phyloP scores from a whole-genome alignment of 2,329 filamentous ascomycete species.

The Nemania sp. region DNA sequence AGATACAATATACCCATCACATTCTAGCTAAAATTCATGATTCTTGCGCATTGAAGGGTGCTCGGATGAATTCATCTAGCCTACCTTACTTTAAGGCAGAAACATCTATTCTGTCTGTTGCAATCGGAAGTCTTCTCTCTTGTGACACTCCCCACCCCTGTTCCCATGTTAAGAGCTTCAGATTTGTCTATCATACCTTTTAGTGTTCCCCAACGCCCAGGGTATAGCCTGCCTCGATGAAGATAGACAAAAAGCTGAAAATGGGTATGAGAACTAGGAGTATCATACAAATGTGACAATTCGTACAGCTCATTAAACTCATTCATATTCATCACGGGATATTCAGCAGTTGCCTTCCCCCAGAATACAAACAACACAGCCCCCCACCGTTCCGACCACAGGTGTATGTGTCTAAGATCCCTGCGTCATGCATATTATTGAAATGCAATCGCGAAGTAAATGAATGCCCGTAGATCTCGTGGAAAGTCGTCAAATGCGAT shows the following conservation, averaged over 20 bases:
- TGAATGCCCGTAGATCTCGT: constrained; percentile 2
- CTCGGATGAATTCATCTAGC: no score
- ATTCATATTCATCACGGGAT: constrained; percentile 4
- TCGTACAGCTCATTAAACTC: constrained; percentile 8
- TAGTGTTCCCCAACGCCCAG: constrained; percentile 7
- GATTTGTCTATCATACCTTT: not conserved
- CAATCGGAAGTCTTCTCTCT: no score
- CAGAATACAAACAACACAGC: constrained; percentile 1
- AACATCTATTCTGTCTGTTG: no score
- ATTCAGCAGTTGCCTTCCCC: not conserved
- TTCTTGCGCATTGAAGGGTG: no score
- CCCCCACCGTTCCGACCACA: not conserved
- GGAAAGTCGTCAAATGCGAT: not conserved
- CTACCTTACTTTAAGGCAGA: no score
- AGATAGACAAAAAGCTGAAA: constrained; percentile 8
- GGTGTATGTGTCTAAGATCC: not conserved
- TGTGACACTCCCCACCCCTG: no score
- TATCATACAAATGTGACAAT: constrained; percentile 20
- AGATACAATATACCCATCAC: no score
- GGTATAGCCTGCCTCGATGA: constrained; percentile 13
- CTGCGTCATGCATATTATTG: constrained; percentile 3
- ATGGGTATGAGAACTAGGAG: not conserved
- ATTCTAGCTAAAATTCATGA: no score
- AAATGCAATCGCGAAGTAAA: not conserved
- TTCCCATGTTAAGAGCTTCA: not conserved